Percentiles rank a stretch among this genome's conserved stretches.
Conservation (phyloP, 441 rosid species). For the Cnidoscolus chayamansa region DNA sequence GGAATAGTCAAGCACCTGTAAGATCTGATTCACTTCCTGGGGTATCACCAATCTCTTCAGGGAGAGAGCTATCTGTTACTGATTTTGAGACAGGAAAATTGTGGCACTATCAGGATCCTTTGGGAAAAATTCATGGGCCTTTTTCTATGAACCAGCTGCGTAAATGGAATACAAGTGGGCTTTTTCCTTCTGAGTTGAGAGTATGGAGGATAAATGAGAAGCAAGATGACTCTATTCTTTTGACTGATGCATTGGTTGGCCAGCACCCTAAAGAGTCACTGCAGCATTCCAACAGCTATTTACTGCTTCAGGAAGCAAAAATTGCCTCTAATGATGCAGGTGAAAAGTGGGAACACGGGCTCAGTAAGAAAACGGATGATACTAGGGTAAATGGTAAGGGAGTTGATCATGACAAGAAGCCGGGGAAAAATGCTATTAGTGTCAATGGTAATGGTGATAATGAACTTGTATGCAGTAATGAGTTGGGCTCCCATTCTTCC, state of each 20-base stretch:
- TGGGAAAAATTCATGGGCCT: conserved; percentile 86
- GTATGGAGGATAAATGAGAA: conserved; percentile 74
- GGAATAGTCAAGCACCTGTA: conserved; percentile 26
- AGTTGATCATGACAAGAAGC: conserved; percentile 44
- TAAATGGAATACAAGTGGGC: conserved; percentile 69
- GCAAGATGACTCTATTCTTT: conserved; percentile 63
- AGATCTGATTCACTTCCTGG: conserved; percentile 35
- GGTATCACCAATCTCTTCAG: conserved; percentile 37
- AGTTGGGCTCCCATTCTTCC: conserved; percentile 36
- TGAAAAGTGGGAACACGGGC: conserved; percentile 26
- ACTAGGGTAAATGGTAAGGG: conserved; percentile 32
- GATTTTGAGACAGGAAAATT: conserved; percentile 50
- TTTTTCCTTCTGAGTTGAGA: conserved; percentile 66
- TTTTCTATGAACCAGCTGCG: conserved; percentile 68
- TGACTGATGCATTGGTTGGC: conserved; percentile 73
- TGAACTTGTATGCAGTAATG: conserved; percentile 30
- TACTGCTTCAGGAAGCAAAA: conserved; percentile 32
- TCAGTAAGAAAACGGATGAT: conserved; percentile 30
- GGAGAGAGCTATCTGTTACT: conserved; percentile 36
- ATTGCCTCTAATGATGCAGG: conserved; percentile 32
- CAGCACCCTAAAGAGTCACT: conserved; percentile 29
- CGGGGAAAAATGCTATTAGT: conserved; percentile 37
- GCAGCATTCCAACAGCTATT: conserved; percentile 23
- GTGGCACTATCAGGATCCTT: conserved; percentile 93
- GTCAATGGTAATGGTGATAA: conserved; percentile 36